Evolutionary conservation across 345 rosid genomes (phyloP), one percentile per base, ranked within the genome.

Genomic region (Gossypium longicalyx): DNA sequence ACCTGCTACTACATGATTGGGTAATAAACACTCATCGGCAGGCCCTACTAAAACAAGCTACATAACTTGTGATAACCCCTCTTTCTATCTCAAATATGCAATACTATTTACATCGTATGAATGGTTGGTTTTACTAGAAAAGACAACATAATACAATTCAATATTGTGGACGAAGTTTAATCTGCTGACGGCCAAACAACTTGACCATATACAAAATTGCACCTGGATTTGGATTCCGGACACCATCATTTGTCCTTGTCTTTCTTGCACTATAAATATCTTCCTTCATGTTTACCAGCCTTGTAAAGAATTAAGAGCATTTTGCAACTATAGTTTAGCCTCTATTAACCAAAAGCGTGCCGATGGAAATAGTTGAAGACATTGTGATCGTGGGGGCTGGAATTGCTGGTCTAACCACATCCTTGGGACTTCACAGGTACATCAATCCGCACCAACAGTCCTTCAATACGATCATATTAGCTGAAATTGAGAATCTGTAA

Each of bases 401-500:
- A 22, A 72, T 72, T 72, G 34, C 56, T 27, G 75, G 75, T 12
- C 75, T 72, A 17, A 48, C 75, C 67, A 72, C 75, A 41, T 58
- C 75, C 52, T 45, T 72, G 53, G 75, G 66, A 15, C 75, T 72
- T 47, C 75, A 72, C 19, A 72, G 75, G 75, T 57, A 67, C 25
- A 29, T 17, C 45, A 16, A 5, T 22, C 20, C 4, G 58, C 11
- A 38, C 12, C 2, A 3, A 62, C 45, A 15, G 2, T 2, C 12
- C 19, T 8, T 17, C 9, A 9, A 53, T 53, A 5, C 23, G 38
- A 48, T 48, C 51, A 48, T 48, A 29, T 29, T 29, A 29, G 6
- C 38, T 29, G 38, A 29, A 4, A 4, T 29, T 29, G 38, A 29
- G 38, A 29, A 34, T 34, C 41, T 34, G 41, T 34, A 34, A 34